Evolutionary conservation across 2,329 filamentous ascomycete genomes (phyloP).

Genomic region (Xylaria sp.): DNA sequence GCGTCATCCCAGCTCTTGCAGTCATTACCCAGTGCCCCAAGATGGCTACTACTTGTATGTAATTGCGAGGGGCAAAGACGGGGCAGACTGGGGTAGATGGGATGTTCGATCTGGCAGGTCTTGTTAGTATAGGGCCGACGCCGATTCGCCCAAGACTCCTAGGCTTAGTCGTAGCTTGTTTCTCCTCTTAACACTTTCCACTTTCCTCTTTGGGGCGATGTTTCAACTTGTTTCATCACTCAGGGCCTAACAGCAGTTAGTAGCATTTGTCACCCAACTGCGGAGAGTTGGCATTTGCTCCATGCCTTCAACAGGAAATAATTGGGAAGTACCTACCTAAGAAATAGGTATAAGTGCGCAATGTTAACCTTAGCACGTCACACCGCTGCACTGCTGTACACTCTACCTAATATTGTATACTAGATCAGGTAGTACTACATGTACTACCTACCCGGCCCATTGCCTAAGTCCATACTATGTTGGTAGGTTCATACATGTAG

Average conservation of each 20-base stretch:
- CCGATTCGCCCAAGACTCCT: conserved; percentile 28
- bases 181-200: conserved; percentile 15
- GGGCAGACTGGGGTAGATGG: conserved; percentile 15
- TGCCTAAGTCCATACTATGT: too few species aligned
- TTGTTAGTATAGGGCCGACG: conserved; percentile 4
- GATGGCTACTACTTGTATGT: too few species aligned
- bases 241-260: neutral
- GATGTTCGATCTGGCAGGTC: conserved; percentile 33
- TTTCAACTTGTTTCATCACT: conserved; percentile 34
- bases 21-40: neutral
- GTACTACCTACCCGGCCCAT: too few species aligned
- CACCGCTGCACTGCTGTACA: neutral
- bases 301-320: neutral
- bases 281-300: neutral
- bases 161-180: conserved; percentile 15
- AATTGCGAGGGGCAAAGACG: conserved; percentile 33
- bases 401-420: neutral
- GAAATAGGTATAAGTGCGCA: neutral
- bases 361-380: neutral
- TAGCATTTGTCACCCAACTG: conserved; percentile 14
- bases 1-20: neutral
- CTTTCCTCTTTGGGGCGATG: conserved; percentile 31
- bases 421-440: too few species aligned
- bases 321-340: neutral
- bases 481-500: too few species aligned